phyloP scores from a whole-genome alignment of 495 filamentous ascomycete species.

The Penicillium waksmanii region DNA sequence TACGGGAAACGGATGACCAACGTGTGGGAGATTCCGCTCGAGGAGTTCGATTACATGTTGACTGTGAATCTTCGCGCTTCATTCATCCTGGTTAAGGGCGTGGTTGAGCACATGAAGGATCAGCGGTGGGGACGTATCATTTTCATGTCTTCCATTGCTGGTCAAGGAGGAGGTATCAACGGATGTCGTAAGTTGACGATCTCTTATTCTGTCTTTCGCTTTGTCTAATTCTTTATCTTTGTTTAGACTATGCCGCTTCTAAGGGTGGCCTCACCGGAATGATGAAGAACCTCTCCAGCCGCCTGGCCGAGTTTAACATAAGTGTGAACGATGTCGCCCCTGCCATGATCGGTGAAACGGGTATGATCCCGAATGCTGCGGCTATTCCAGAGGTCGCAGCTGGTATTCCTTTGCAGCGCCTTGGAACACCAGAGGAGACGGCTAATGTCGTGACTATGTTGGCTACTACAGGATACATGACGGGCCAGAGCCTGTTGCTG shows the following conservation, averaged over 20 bases:
- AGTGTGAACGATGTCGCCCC: constrained; percentile 78
- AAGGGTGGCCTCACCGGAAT: constrained; percentile 67
- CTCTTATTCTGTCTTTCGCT: neutral
- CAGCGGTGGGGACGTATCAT: constrained; percentile 69
- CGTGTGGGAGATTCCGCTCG: constrained; percentile 56
- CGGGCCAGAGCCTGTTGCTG: constrained; percentile 61
- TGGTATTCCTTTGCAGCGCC: constrained; percentile 62
- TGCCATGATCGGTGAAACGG: constrained; percentile 72
- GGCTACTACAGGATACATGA: constrained; percentile 70
- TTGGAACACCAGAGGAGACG: constrained; percentile 69
- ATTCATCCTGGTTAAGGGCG: constrained; percentile 67
- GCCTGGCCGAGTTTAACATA: constrained; percentile 64
- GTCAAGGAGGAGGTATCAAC: constrained; percentile 67
- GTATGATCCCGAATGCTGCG: constrained; percentile 64
- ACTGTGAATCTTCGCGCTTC: constrained; percentile 67
- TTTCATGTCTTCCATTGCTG: constrained; percentile 71
- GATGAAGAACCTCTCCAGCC: constrained; percentile 67
- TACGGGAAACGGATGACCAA: constrained; percentile 54
- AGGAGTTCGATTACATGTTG: constrained; percentile 70
- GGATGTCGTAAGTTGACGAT: constrained; percentile 54
- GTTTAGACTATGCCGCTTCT: constrained; percentile 65
- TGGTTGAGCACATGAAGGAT: constrained; percentile 65
- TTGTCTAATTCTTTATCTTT: neutral
- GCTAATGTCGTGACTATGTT: constrained; percentile 71
- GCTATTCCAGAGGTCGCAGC: constrained; percentile 56